Conservation (phyloP, 2,329 filamentous ascomycete genomes). For the Sporothrix phasma region DNA sequence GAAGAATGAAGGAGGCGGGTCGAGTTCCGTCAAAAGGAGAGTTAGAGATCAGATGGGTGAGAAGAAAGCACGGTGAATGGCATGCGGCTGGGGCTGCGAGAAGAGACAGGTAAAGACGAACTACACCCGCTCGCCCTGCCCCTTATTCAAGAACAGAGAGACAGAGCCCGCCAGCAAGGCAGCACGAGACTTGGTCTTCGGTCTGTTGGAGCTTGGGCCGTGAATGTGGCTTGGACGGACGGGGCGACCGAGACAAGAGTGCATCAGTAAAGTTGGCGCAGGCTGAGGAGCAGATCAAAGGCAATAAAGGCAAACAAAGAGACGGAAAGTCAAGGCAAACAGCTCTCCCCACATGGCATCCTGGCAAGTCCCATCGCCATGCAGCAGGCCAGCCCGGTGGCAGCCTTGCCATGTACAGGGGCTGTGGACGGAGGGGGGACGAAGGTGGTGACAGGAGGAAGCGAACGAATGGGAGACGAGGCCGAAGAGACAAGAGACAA, state of each 20-base stretch:
- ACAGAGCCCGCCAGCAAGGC: not conserved
- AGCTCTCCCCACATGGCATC: no score
- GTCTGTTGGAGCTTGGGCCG: no score
- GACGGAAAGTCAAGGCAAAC: not conserved
- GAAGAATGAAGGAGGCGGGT: not conserved
- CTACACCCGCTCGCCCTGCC: no score
- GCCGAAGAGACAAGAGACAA: not conserved
- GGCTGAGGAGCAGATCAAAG: not conserved
- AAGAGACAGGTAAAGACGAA: no score
- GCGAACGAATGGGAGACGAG: not conserved
- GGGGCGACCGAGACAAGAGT: not conserved
- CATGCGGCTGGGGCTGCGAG: not conserved
- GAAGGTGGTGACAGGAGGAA: not conserved
- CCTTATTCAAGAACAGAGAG: not conserved
- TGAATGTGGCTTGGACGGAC: not conserved
- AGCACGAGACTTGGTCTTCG: not conserved
- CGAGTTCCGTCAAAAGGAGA: not conserved
- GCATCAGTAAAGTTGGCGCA: no score
- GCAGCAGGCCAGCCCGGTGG: not conserved
- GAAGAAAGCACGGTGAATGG: not conserved
- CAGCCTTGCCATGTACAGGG: not conserved
- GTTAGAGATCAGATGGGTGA: not conserved
- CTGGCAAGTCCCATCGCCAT: no score
- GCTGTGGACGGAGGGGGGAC: not conserved
- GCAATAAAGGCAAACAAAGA: not conserved